Base-by-base conservation (phyloP, 495 filamentous ascomycete species). In the Penicillium samsonianum region DNA sequence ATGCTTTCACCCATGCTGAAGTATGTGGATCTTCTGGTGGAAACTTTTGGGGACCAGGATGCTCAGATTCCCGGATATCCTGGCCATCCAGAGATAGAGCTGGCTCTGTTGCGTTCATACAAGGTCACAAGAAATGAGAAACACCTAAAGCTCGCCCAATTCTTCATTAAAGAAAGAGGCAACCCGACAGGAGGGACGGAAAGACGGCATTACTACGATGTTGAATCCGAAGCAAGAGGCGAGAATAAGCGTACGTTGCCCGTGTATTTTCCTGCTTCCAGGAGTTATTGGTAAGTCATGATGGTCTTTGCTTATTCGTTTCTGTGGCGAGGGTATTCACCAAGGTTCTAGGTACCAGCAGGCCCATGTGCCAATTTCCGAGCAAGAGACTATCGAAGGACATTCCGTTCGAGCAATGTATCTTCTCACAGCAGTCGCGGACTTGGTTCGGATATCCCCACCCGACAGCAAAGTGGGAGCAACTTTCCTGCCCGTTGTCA, bases 371-470 rank as follows among this genome's bases (percentile, higher is more conserved):
- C 81, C 82, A 11, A 80, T 84, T n/a, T 62, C 74, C 7, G 69
- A 83, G 28, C 80, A 85, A 60, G 63, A 77, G 38, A 80, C 79
- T 3, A 73, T 87, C 33, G 79, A 84, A 52, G 83, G 84, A 1
- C 83, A 86, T 51, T 73, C 80, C 6, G 84, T 87, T n/a, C 76
- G 84, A 35, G 82, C 81, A 0, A 80, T 84, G 77, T 86, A 86
- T 58, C 74, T 78, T 46, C 65, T 73, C 30, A 75, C 70, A 16
- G 75, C 72, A 17, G 73, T 71, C n/a, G 66, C 74, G 4, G 71
- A 79, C 50, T 44, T 71, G 0, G 59, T 69, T 16, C 68, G 65
- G 14, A 69, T 75, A 44, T 49, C 46, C 14, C 50, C 60, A 10
- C 64, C 64, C 23, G 53, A 65, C 17, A 61, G 58, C 35, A 61